Conservation (phyloP, 495 filamentous ascomycete species). For the Penicillium samsonianum region DNA sequence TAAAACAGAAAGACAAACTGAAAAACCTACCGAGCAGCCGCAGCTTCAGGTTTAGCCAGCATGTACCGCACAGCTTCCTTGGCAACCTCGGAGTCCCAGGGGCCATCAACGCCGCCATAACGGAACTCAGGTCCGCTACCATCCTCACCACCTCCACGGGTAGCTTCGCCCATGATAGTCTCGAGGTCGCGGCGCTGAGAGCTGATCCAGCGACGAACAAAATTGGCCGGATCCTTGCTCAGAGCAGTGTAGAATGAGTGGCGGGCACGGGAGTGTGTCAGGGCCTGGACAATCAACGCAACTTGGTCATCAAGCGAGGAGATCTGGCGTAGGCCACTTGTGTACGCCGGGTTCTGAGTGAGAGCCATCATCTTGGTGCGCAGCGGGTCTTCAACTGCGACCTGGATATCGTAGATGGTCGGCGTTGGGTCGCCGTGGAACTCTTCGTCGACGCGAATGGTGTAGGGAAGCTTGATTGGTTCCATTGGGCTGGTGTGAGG, state of each 20-base stretch:
- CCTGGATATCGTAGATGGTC: conserved; percentile 86
- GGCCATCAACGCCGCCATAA: conserved; percentile 54
- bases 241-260: conserved; percentile 79
- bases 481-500: conserved; percentile 75
- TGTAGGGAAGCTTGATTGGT: conserved; percentile 85
- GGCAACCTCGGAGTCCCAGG: conserved; percentile 54
- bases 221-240: conserved; percentile 75
- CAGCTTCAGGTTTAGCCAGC: conserved; percentile 48
- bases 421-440: conserved; percentile 65
- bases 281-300: conserved; percentile 72
- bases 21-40: conserved; percentile 27
- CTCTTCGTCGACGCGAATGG: conserved; percentile 87
- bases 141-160: conserved; percentile 66
- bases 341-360: conserved; percentile 50
- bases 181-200: conserved; percentile 90
- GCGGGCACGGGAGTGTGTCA: conserved; percentile 78
- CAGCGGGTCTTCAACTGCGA: conserved; percentile 82
- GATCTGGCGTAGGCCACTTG: conserved; percentile 67
- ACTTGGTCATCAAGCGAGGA: conserved; percentile 77
- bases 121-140: conserved; percentile 59
- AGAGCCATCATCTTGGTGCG: conserved; percentile 65
- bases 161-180: conserved; percentile 80
- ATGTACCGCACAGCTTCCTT: conserved; percentile 52
- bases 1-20: not conserved
- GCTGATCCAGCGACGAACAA: conserved; percentile 80